A percentile compares a stretch with the other conserved stretches of the same genome.
These are phyloP conservation scores for Phytophthora nicotianae DNA, from an alignment of 352 stramenopile genomes.

Conservation along the genomic window DNA sequence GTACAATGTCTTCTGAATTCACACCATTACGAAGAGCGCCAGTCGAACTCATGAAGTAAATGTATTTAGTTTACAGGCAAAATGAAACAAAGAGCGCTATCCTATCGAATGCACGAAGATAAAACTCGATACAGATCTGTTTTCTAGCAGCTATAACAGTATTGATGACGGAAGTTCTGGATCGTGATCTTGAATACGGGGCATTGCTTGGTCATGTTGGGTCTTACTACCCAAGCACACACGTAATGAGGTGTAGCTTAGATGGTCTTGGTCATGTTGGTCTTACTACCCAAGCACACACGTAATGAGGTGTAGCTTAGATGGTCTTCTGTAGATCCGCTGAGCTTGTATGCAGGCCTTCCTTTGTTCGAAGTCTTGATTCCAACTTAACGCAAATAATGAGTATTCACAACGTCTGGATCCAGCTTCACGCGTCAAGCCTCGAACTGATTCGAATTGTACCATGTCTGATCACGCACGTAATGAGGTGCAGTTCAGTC, in stretches of 20 bases:
- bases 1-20: neutral
- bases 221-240: neutral
- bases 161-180: too few relatives aligned
- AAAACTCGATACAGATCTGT: too few relatives aligned
- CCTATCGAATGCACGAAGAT: too few relatives aligned
- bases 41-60: neutral
- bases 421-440: conserved; percentile 10
- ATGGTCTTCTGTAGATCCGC: neutral
- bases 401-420: conserved; percentile 1
- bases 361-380: conserved; percentile 5
- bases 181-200: too few relatives aligned
- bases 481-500: conserved; percentile 35
- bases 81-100: neutral
- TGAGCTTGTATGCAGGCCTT: neutral
- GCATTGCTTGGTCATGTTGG: conserved; percentile 1
- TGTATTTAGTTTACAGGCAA: conserved; percentile 5
- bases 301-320: conserved; percentile 10
- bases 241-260: conserved; percentile 13
- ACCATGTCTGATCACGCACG: conserved; percentile 18
- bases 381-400: neutral
- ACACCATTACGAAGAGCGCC: too few relatives aligned
- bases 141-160: too few relatives aligned
- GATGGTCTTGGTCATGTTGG: neutral
- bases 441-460: conserved; percentile 4
- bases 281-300: neutral